Base-by-base conservation (phyloP, 148 eudicot genomes). In the Rhododendron ferrugineum region DNA sequence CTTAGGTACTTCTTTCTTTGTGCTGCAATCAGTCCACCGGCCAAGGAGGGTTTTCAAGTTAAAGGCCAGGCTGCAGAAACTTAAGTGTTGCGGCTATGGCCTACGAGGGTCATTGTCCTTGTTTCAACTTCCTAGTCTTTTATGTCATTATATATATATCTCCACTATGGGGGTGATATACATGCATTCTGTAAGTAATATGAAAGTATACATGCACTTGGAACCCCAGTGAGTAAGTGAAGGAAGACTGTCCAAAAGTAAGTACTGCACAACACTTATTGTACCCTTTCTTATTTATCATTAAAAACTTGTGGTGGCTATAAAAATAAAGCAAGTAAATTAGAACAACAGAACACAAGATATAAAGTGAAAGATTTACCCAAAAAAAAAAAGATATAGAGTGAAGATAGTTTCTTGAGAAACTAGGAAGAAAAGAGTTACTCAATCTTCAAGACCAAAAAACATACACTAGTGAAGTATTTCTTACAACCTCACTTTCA, bases 111-210 rank as follows among this genome's bases (percentile, higher is more conserved):
- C 86, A 58, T 42, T 83, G 74, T 70, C 84, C 73, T 79, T 84
- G 36, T 79, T 84, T 84, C 86, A 22, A 84, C 46, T 46, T 84
- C 82, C 84, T 54, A 54, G 88, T 84, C 86, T 42, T 68, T 68
- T 83, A 70, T 84, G 62, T 81, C 79, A 81, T 84, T 70, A 79
- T 40, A 40, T 40, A 40, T 40, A 47, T 79, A 20, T 82, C 87
- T 72, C 84, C 77, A 83, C 82, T 78, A 49, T 9, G 81, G 58
- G 56, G 62, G 42, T 64, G 72, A 9, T 52, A 32, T 80, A 47
- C 40, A 54, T 82, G 75, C 64, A 68, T 79, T 11, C 44, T 30
- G 34, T 20, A 52, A 7, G 14, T 64, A 2, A 64, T 64, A 64
- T 64, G 72, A 64, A 10, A 30, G 32, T 64, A 22, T 47, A 2